phyloP scores from a whole-genome alignment of 2,329 filamentous ascomycete species.

The Aspergillus oerlinghausenensis region DNA sequence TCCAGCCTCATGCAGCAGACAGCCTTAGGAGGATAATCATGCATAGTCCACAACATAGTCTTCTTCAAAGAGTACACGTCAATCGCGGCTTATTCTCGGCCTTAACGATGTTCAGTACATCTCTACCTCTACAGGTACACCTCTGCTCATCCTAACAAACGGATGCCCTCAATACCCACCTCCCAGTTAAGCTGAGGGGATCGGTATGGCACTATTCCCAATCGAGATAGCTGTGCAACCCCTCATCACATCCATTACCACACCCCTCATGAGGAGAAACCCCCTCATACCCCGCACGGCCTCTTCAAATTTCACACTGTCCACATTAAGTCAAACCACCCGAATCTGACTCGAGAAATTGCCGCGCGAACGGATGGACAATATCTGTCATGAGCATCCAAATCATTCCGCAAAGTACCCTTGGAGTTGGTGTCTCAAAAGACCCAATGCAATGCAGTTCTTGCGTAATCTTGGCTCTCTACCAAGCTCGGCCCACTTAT shows the following conservation, averaged over 20 bases:
- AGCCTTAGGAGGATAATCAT: neutral
- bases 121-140: too few relatives aligned
- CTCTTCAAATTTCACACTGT: too few relatives aligned
- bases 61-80: too few relatives aligned
- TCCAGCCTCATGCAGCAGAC: neutral
- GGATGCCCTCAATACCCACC: neutral
- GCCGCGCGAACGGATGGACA: neutral
- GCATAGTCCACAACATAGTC: too few relatives aligned
- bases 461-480: neutral
- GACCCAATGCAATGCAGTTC: too few relatives aligned
- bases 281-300: neutral
- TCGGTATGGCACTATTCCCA: neutral
- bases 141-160: too few relatives aligned
- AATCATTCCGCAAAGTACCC: neutral
- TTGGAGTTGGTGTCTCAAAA: neutral
- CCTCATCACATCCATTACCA: neutral
- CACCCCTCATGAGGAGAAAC: slow-evolving; percentile 14
- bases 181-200: neutral
- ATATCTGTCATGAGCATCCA: neutral
- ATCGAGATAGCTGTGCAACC: slow-evolving; percentile 1
- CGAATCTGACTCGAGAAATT: neutral
- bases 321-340: slow-evolving; percentile 2
- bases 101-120: too few relatives aligned
- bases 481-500: neutral
- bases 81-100: too few relatives aligned